Conservation (phyloP, 176 grass and related monocot species). For the Areca catechu region DNA sequence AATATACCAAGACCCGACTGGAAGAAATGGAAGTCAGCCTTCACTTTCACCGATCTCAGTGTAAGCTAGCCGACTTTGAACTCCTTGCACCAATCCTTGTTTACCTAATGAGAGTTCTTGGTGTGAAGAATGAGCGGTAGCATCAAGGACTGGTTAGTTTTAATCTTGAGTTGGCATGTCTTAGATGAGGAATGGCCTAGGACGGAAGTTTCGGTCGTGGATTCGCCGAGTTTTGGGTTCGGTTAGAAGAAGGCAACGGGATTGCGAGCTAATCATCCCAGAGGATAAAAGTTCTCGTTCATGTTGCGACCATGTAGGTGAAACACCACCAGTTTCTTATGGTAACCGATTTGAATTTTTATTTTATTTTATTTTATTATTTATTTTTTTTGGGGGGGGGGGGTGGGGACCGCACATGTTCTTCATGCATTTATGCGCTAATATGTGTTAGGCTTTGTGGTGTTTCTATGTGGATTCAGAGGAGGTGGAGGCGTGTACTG, state of each 20-base stretch:
- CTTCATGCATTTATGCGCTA: no score
- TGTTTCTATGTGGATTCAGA: background rate
- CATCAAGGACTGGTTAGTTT: background rate
- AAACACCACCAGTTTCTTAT: background rate
- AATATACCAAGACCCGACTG: background rate
- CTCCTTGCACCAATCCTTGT: background rate
- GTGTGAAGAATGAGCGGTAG: background rate
- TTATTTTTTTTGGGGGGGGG: no score
- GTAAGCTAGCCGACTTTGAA: background rate
- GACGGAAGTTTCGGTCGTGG: background rate
- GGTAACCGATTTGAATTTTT: background rate
- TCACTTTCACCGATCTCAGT: background rate
- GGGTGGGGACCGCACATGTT: no score
- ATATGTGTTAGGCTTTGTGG: background rate
- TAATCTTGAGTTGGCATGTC: background rate
- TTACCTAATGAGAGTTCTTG: background rate
- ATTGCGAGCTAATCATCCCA: background rate
- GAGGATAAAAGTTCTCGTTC: background rate
- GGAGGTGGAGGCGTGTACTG: background rate
- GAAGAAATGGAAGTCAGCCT: constrained; percentile 1
- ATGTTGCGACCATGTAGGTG: background rate
- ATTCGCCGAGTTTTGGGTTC: background rate
- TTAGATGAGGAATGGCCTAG: background rate
- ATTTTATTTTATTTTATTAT: no score
- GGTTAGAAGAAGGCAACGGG: background rate